A percentile compares a stretch with the other conserved stretches of the same genome.
Evolutionary conservation across 1,139 yeast genomes (phyloP).

Genomic region (Komagataea norvegica): DNA sequence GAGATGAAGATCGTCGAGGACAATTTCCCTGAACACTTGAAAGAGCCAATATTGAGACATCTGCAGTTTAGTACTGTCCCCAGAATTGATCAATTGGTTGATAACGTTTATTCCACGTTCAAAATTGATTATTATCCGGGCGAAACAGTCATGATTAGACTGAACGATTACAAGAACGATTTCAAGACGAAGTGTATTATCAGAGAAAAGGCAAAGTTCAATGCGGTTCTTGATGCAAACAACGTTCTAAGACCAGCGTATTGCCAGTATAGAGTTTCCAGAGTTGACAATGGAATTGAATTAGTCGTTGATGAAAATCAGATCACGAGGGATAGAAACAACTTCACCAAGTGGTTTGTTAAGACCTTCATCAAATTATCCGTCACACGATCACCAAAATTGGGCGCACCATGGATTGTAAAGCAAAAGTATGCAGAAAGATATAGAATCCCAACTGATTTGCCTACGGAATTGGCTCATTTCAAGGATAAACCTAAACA

Average conservation of each 20-base stretch:
- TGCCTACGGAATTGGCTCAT: slow-evolving; percentile 49
- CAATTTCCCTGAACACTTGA: slow-evolving; percentile 83
- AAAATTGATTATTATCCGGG: slow-evolving; percentile 90
- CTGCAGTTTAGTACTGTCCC: slow-evolving; percentile 82
- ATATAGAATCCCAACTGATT: slow-evolving; percentile 54
- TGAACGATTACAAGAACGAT: slow-evolving; percentile 27
- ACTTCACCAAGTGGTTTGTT: slow-evolving; percentile 84
- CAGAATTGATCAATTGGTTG: slow-evolving; percentile 81
- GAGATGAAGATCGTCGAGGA: slow-evolving; percentile 71
- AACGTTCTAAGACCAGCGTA: slow-evolving; percentile 55
- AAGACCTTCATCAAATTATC: slow-evolving; percentile 86
- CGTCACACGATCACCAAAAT: slow-evolving; percentile 72
- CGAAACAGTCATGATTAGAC: slow-evolving; percentile 65
- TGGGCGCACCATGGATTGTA: slow-evolving; percentile 98
- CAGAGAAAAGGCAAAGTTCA: slow-evolving; percentile 55
- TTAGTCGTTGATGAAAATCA: slow-evolving; percentile 69
- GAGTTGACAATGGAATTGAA: slow-evolving; percentile 50
- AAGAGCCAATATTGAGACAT: slow-evolving; percentile 83
- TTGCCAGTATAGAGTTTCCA: slow-evolving; percentile 62
- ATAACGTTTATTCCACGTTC: slow-evolving; percentile 70
- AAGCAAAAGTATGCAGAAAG: slow-evolving; percentile 61
- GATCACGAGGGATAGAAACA: slow-evolving; percentile 75
- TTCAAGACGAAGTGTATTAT: slow-evolving; percentile 45
- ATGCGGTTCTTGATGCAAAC: slow-evolving; percentile 35
- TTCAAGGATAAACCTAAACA: slow-evolving; percentile 21